phyloP scores from a whole-genome alignment of 345 rosid genomes.

The Mercurialis annua region DNA sequence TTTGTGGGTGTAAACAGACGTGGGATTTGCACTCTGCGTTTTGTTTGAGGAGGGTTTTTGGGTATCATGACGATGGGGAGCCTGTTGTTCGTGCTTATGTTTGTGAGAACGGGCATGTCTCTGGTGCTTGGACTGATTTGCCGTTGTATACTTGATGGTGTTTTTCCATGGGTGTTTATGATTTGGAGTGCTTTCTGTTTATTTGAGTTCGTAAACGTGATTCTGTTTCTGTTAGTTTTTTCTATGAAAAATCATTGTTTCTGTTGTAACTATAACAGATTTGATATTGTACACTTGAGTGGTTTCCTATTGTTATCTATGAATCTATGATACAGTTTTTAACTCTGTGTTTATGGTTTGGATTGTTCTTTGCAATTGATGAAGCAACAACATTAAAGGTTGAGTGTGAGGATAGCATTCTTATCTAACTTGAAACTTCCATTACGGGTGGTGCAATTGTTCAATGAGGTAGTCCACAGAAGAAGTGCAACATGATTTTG shows the following conservation, averaged over 20 bases:
- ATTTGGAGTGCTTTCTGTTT: not conserved
- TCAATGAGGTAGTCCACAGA: no score
- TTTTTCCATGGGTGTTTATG: not conserved
- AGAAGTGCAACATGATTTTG: no score
- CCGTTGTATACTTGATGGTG: conserved; percentile 50
- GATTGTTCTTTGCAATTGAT: no score
- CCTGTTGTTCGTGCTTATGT: conserved; percentile 95
- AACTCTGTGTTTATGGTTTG: no score
- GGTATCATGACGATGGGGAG: conserved; percentile 91
- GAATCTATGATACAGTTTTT: no score
- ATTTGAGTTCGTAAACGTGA: not conserved
- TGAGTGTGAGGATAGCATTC: no score
- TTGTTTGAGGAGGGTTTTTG: conserved; percentile 72
- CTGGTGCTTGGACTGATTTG: conserved; percentile 88
- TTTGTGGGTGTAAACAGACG: conserved; percentile 63
- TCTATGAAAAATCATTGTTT: not conserved
- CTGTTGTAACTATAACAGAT: no score
- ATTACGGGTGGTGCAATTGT: no score
- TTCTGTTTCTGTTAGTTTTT: not conserved
- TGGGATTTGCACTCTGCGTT: conserved; percentile 93
- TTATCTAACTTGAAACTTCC: no score
- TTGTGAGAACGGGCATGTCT: conserved; percentile 94
- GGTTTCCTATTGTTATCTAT: no score
- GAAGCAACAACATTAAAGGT: no score
- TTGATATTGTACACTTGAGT: no score